Evolutionary conservation across 495 filamentous ascomycete species (phyloP).

Genomic region (Penicillium paradoxum): DNA sequence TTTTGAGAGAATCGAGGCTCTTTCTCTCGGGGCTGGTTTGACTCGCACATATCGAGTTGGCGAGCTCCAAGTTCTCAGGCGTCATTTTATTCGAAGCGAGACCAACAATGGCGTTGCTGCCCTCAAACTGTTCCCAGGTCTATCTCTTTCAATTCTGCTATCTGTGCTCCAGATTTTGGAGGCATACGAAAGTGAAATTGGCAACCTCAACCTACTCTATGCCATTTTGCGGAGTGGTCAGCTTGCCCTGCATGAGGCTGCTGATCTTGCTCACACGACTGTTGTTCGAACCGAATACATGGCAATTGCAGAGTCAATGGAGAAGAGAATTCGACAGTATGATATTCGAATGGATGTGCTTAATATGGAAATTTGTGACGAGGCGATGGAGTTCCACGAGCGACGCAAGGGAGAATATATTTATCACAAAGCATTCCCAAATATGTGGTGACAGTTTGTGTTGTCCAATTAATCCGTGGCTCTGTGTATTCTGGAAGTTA

Average conservation of each 20-base stretch:
- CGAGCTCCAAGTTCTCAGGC: slow-evolving; percentile 2
- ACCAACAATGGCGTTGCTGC: slow-evolving; percentile 13
- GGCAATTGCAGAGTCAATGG: slow-evolving; percentile 13
- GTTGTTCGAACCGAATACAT: slow-evolving; percentile 1
- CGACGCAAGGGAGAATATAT: slow-evolving; percentile 4
- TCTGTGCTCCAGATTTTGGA: slow-evolving; percentile 17
- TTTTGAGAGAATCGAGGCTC: slow-evolving; percentile 12
- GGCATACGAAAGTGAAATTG: slow-evolving; percentile 20
- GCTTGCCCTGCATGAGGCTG: slow-evolving; percentile 2
- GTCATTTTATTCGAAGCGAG: neutral
- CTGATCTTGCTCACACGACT: neutral
- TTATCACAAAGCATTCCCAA: slow-evolving; percentile 7
- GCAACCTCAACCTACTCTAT: slow-evolving; percentile 11
- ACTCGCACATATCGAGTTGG: neutral
- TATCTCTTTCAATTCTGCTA: slow-evolving; percentile 16
- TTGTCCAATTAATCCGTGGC: neutral
- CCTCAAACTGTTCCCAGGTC: slow-evolving; percentile 13
- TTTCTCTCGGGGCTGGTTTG: slow-evolving; percentile 18
- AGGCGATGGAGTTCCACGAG: slow-evolving; percentile 3
- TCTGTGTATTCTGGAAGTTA: neutral
- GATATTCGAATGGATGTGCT: slow-evolving; percentile 14
- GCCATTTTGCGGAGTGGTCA: slow-evolving; percentile 10
- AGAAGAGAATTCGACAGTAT: slow-evolving; percentile 8
- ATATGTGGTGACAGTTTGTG: neutral
- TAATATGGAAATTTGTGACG: slow-evolving; percentile 15